Conservation (phyloP, 1,284 basidiomycete genomes). For the Cerioporus squamosus region DNA sequence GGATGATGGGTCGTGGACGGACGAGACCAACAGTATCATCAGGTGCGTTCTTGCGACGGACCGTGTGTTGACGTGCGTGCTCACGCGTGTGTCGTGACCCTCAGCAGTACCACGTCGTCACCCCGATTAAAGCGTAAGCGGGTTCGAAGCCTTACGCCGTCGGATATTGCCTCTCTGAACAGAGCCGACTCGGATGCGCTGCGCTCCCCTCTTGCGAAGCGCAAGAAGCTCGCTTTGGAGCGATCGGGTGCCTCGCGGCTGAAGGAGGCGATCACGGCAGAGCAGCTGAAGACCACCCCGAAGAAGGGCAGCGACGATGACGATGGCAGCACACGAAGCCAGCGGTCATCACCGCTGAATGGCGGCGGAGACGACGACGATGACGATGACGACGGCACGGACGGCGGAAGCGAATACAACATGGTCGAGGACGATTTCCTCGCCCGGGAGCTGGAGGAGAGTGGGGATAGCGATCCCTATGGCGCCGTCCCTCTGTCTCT, state of each 20-base stretch:
- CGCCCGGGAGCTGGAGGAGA: constrained; percentile 73
- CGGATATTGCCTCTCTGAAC: constrained; percentile 48
- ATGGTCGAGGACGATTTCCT: constrained; percentile 73
- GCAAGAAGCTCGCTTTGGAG: constrained; percentile 70
- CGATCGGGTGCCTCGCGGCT: constrained; percentile 66
- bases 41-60: constrained; percentile 41
- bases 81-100: constrained; percentile 6
- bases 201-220: constrained; percentile 75
- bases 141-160: constrained; percentile 70
- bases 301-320: constrained; percentile 22
- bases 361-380: constrained; percentile 40
- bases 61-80: not conserved
- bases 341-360: constrained; percentile 18
- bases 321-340: constrained; percentile 17
- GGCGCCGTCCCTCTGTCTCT: not conserved
- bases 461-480: constrained; percentile 53
- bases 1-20: constrained; percentile 48
- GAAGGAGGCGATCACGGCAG: constrained; percentile 66
- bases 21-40: constrained; percentile 48
- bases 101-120: constrained; percentile 48
- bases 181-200: constrained; percentile 43
- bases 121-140: constrained; percentile 65
- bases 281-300: constrained; percentile 46
- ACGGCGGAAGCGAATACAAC: constrained; percentile 42
- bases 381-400: constrained; percentile 47